Percentiles rank a stretch among this genome's conserved stretches.
phyloP scores from a whole-genome alignment of 352 stramenopile species.

The Pythium guiyangense region DNA sequence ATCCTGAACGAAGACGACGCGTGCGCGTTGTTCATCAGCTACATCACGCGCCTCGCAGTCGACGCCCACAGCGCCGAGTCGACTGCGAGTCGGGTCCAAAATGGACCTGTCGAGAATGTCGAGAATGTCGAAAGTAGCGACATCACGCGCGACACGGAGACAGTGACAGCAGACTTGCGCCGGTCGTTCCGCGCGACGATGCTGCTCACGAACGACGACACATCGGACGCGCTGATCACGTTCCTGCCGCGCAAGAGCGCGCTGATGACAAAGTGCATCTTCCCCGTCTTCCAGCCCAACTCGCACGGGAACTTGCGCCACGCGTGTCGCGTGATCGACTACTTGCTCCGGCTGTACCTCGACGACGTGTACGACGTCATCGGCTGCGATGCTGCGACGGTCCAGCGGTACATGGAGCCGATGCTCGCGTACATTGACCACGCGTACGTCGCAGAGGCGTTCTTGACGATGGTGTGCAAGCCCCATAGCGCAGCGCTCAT shows the following conservation, averaged over 20 bases:
- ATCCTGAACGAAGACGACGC: conserved; percentile 54
- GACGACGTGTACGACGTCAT: conserved; percentile 88
- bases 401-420: conserved; percentile 75
- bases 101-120: neutral
- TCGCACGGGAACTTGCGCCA: conserved; percentile 79
- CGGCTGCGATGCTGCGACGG: conserved; percentile 47
- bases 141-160: conserved; percentile 17
- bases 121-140: conserved; percentile 11
- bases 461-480: conserved; percentile 85
- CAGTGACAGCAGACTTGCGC: conserved; percentile 62
- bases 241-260: conserved; percentile 81
- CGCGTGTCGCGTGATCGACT: conserved; percentile 84
- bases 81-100: neutral
- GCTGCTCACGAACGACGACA: conserved; percentile 85
- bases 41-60: conserved; percentile 57
- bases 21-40: conserved; percentile 49
- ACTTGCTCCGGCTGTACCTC: conserved; percentile 81
- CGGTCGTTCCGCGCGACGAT: conserved; percentile 85
- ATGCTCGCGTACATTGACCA: conserved; percentile 84
- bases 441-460: conserved; percentile 79
- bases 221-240: conserved; percentile 68
- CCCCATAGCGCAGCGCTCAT: conserved; percentile 71
- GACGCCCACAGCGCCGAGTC: conserved; percentile 13
- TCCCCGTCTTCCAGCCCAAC: conserved; percentile 71
- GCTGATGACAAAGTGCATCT: conserved; percentile 74